Evolutionary conservation across 208 protist genomes (phyloP), one percentile per base, ranked within the genome.

Genomic region (Trypanosomatidae sp.): DNA sequence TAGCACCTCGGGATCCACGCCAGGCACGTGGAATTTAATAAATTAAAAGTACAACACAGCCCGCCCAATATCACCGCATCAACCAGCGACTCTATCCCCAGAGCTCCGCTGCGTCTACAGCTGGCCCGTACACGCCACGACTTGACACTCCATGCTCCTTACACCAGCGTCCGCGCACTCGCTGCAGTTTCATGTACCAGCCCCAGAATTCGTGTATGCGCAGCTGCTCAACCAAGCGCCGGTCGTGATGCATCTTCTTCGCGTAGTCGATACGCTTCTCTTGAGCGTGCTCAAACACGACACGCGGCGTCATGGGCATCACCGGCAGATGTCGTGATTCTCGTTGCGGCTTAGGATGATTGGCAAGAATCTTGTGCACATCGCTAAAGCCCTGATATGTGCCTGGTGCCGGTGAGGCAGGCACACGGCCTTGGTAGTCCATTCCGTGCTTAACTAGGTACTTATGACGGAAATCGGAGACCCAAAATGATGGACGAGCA

Each of bases 111-210:
- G 94, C 94, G 66, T 97, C 94, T 7, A 97, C 91, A 17, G 91
- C 94, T 53, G 94, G 94, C 0, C 91, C 91, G 66, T 97, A 97
- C 28, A 95, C 91, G 56, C 94, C 94, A 50, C 94, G 83, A 80
- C 91, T 96, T 53, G 91, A 89, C 46, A 97, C 87, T 13, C 88
- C 91, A 46, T 96, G 90, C 74, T 97, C 90, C 36, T 90, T 87
- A 74, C 94, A 97, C 92, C 94, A 97, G 10, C 89, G 82, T 0
- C 91, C 94, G 68, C 94, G 88, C 70, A 96, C 94, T 43, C 94
- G 94, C 79, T 97, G 94, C 50, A 97, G 84, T 65, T 95, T 96
- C 83, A 88, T 96, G 81, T 96, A 97, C 91, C 91, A 97, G 9
- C 87, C 88, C 91, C 91, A 96, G 74, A 96, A 97, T 73, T 97